Evolutionary conservation across 1,284 basidiomycete species (phyloP).

Genomic region (Bjerkandera adusta): DNA sequence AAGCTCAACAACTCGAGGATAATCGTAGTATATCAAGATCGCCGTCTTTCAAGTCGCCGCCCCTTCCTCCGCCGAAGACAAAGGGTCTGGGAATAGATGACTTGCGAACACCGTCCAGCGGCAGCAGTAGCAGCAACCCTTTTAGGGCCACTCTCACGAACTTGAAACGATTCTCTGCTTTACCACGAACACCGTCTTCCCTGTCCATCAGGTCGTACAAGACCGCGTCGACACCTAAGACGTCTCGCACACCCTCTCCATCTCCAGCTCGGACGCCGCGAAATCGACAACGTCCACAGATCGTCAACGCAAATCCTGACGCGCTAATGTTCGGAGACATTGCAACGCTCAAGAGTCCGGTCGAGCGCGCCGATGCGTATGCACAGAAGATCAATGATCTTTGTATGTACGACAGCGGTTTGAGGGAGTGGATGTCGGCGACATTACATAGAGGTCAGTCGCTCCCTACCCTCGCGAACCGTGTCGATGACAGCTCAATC

Average conservation of each 20-base stretch:
- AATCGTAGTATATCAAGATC: conserved; percentile 17
- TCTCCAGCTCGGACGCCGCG: conserved; percentile 22
- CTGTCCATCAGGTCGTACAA: conserved; percentile 20
- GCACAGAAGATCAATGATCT: conserved; percentile 85
- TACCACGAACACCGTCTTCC: conserved; percentile 52
- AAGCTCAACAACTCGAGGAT: conserved; percentile 8
- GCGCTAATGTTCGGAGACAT: conserved; percentile 79
- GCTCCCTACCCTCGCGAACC: neutral
- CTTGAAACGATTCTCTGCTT: conserved; percentile 55
- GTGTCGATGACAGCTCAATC: too few relatives aligned
- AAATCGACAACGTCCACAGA: conserved; percentile 30
- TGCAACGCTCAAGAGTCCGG: conserved; percentile 50
- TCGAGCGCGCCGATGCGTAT: conserved; percentile 78
- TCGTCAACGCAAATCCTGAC: conserved; percentile 56
- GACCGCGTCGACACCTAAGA: conserved; percentile 3
- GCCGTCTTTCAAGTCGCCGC: conserved; percentile 32
- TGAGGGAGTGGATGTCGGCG: conserved; percentile 72
- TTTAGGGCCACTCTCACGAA: conserved; percentile 27
- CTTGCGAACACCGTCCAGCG: conserved; percentile 12
- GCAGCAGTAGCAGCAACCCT: conserved; percentile 21
- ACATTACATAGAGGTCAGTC: conserved; percentile 55
- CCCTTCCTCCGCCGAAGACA: conserved; percentile 47
- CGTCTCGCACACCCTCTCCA: conserved; percentile 31
- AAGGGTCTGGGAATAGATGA: conserved; percentile 23
- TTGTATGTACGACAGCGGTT: conserved; percentile 72